These are phyloP conservation scores for Trichosporon sp. DNA, from an alignment of 1,284 basidiomycete species.

Conservation along the genomic window DNA sequence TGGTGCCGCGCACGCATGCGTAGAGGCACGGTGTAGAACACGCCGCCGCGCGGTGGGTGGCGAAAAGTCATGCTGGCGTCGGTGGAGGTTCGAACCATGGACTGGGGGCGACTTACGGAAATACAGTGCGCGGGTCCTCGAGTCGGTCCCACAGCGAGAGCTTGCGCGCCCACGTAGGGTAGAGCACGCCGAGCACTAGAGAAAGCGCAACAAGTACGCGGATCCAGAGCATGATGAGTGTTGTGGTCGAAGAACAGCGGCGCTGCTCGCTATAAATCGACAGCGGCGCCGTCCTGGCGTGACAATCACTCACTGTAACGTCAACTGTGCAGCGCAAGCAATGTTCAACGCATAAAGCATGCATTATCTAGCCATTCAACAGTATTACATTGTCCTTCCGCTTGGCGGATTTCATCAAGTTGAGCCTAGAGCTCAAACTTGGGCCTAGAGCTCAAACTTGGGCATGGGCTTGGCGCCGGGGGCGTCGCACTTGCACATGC, in stretches of 20 bases:
- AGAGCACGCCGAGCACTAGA: neutral
- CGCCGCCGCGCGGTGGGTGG: neutral
- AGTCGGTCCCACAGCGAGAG: neutral
- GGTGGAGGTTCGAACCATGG: neutral
- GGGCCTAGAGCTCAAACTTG: conserved; percentile 11
- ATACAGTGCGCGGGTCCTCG: neutral
- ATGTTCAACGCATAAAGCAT: neutral
- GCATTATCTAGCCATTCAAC: neutral
- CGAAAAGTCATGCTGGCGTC: neutral
- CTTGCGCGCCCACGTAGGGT: neutral
- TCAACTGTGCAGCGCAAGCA: neutral
- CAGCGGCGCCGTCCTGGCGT: neutral
- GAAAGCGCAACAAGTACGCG: neutral
- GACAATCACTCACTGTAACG: neutral
- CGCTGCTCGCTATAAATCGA: neutral
- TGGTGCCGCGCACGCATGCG: neutral
- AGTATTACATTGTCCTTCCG: neutral
- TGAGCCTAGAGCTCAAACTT: neutral
- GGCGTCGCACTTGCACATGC: conserved; percentile 8
- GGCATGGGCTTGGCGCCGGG: conserved; percentile 12
- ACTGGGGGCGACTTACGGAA: neutral
- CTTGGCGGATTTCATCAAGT: neutral
- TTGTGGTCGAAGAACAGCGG: neutral
- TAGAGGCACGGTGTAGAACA: neutral
- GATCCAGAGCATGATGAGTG: neutral